A percentile compares a stretch with the other conserved stretches of the same genome.
These are phyloP conservation scores for Dianthus caryophyllus DNA, from an alignment of 148 eudicot species.

Conservation along the genomic window DNA sequence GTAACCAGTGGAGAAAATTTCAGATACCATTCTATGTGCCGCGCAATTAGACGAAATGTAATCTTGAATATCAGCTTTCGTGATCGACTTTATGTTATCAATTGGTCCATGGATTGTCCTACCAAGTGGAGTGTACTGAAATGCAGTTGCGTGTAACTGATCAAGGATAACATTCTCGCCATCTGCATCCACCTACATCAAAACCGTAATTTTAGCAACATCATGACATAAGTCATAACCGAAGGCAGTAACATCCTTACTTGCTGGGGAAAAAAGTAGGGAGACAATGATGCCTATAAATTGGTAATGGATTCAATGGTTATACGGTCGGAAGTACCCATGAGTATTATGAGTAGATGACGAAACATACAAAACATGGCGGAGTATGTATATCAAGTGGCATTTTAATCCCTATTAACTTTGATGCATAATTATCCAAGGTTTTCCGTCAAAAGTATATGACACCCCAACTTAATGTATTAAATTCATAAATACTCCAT, in stretches of 20 bases:
- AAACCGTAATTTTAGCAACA: constrained; percentile 15
- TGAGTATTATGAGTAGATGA: no score
- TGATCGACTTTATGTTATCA: constrained; percentile 36
- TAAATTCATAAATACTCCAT: no score
- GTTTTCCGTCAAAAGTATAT: no score
- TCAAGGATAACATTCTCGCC: constrained; percentile 53
- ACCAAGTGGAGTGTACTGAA: constrained; percentile 62
- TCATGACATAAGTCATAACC: neutral
- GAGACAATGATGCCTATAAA: no score
- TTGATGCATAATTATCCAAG: no score
- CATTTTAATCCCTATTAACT: no score
- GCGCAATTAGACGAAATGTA: constrained; percentile 51
- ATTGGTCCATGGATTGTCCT: constrained; percentile 46
- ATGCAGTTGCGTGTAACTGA: constrained; percentile 68
- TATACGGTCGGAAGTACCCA: no score
- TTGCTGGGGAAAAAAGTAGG: neutral
- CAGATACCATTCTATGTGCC: constrained; percentile 61
- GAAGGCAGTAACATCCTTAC: neutral
- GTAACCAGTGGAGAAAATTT: neutral
- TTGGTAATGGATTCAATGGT: no score
- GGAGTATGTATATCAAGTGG: no score
- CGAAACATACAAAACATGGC: no score
- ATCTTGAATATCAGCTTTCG: constrained; percentile 41
- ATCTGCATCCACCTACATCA: constrained; percentile 32
- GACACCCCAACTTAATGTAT: no score